Base-by-base conservation (phyloP, 1,284 basidiomycete species). In the Limonomyces culmigenus region DNA sequence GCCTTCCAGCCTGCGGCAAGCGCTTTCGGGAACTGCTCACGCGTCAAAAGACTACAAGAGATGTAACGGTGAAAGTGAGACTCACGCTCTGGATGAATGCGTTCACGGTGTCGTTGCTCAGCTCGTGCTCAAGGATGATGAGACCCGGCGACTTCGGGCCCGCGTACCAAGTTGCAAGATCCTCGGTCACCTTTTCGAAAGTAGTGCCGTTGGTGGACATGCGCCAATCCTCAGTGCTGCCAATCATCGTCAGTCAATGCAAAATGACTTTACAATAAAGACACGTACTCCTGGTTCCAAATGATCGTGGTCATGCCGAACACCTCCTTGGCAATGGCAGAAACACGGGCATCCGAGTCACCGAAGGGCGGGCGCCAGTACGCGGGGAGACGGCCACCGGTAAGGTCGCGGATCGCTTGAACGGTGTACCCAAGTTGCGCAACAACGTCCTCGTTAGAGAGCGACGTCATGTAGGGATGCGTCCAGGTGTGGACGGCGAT, bases 231-330 rank as follows among this genome's bases (percentile, higher is more conserved):
- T 57, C 49, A 8, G 79, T 74, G 49, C n/a, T n/a, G n/a, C n/a
- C n/a, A n/a, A n/a, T n/a, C n/a, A n/a, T n/a, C n/a, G n/a, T n/a
- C n/a, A n/a, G n/a, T n/a, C n/a, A n/a, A n/a, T n/a, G n/a, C n/a
- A n/a, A n/a, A n/a, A n/a, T n/a, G n/a, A n/a, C n/a, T n/a, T n/a
- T n/a, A n/a, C n/a, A n/a, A n/a, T n/a, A n/a, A n/a, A n/a, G n/a
- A n/a, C n/a, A n/a, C n/a, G n/a, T n/a, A n/a, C n/a, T 86, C 84
- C 39, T 71, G 65, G 50, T 87, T 86, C 83, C 85, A 88, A 45
- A 85, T 56, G 34, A 86, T 64, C 14, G 74, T 75, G 13, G 59
- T 63, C 41, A 87, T 50, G 23, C 74, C 74, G 46, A 86, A 76
- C 31, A 84, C 63, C 49, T 77, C 68, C 48, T 64, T 60, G 8